Percentiles rank a stretch among this genome's conserved stretches.
Conservation (phyloP, 257 asterid genomes). For the Scutellaria baicalensis region DNA sequence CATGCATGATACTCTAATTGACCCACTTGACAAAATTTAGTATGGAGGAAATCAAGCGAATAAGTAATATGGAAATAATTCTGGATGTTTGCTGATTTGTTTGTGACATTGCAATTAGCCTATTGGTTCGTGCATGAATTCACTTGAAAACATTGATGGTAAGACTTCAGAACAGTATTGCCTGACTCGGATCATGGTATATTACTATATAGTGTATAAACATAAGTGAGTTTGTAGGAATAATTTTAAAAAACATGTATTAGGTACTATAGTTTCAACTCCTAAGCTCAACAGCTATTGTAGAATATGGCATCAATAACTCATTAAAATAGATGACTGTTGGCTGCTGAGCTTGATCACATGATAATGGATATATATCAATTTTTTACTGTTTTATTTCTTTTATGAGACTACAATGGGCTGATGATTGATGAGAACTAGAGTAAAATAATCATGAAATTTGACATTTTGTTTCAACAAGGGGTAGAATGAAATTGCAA, state of each 20-base stretch:
- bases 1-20: neutral
- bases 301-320: neutral
- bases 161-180: neutral
- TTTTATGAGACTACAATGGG: neutral
- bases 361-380: neutral
- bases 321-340: neutral
- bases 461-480: neutral
- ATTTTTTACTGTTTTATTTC: neutral
- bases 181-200: neutral
- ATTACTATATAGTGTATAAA: neutral
- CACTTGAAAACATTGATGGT: neutral
- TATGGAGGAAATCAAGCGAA: neutral
- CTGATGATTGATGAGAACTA: neutral
- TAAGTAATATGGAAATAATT: neutral
- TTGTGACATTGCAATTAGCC: neutral
- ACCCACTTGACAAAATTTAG: neutral
- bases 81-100: neutral
- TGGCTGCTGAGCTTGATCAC: neutral
- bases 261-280: neutral
- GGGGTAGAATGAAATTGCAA: neutral
- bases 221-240: neutral
- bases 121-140: neutral
- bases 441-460: neutral
- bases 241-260: neutral
- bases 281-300: neutral